Conservation (phyloP, 2,329 filamentous ascomycete species). For the Botrytis pseudocinerea region DNA sequence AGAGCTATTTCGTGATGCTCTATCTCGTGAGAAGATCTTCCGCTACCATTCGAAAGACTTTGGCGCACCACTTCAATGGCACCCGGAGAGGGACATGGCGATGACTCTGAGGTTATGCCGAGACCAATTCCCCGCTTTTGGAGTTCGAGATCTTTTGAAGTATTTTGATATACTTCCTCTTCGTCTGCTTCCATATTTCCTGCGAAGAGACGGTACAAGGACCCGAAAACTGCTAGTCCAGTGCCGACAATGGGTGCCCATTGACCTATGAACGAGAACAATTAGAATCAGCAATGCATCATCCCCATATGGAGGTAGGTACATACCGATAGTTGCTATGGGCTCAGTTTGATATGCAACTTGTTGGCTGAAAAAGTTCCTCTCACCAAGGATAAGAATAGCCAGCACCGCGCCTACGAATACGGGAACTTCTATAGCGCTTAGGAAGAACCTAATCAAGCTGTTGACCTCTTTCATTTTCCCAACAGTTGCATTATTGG, state of each 20-base stretch:
- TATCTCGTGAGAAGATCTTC: constrained; percentile 21
- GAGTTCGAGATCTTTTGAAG: constrained; percentile 18
- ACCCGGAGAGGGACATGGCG: constrained; percentile 14
- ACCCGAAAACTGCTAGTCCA: constrained; percentile 57
- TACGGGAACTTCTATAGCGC: constrained; percentile 57
- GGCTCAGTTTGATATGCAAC: constrained; percentile 62
- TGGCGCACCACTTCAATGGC: constrained; percentile 8
- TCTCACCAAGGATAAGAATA: constrained; percentile 62
- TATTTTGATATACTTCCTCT: constrained; percentile 11
- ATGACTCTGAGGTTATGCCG: constrained; percentile 13
- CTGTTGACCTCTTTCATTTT: constrained; percentile 57
- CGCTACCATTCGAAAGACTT: constrained; percentile 24
- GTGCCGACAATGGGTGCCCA: constrained; percentile 63
- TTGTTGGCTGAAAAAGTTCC: constrained; percentile 61
- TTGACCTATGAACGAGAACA: constrained; percentile 47
- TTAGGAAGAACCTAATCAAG: constrained; percentile 54
- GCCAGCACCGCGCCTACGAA: constrained; percentile 59
- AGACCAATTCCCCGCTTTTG: constrained; percentile 7
- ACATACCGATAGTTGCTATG: constrained; percentile 59
- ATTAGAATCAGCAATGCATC: constrained; percentile 37
- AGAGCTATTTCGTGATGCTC: constrained; percentile 10
- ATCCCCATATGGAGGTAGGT: constrained; percentile 8
- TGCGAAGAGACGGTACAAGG: constrained; percentile 54
- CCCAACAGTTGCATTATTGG: constrained; percentile 54
- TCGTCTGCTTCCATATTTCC: constrained; percentile 24